Base-by-base conservation (phyloP, 2,329 filamentous ascomycete genomes). In the Drechslerella coelobrocha region DNA sequence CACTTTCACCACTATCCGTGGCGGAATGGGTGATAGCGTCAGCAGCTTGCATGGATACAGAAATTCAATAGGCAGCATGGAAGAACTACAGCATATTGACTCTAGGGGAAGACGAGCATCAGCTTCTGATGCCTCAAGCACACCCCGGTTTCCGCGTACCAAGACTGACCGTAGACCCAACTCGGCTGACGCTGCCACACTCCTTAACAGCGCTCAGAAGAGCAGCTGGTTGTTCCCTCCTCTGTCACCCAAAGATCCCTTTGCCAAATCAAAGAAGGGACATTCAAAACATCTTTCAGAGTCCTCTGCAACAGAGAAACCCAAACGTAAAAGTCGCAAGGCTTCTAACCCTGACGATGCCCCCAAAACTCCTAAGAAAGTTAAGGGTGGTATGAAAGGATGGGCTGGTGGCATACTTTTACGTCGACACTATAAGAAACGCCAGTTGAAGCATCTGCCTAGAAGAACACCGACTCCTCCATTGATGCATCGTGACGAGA, bases 1-100 rank as follows among this genome's bases (percentile, higher is more conserved):
- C 76, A 94, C 89, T 1, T 81, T 86, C 59, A 91, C 90, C 0
- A 83, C 88, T 17, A 84, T 86, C 41, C 85, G 86, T 3, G 90
- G 93, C 77, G 90, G 88, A 1, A 83, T 90, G 31, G 89, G 89
- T 24, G 89, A 88, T 63, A 95, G 90, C 78, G 86, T 94, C 50
- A 92, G 89, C 2, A 95, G 90, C 0, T 9, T 78, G 39, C 60
- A 80, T 17, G 82, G 80, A 72, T 81, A 81, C 21, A 78, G 78
- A 8, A 78, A 80, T 14, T 75, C 79, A 4, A 61, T 66, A 17
- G 47, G 68, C 52, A 65, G 61, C 47, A 65, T 66, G 61, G 68
- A 72, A 45, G 61, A 72, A 51, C 29, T 77, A 78, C 9, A 79
- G 74, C 26, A 74, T 76, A 43, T 73, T 79, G 5, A 78, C 79